Evolutionary conservation across 75 land plant genomes (phyloP).

Genomic region (Ceratopteris richardii): DNA sequence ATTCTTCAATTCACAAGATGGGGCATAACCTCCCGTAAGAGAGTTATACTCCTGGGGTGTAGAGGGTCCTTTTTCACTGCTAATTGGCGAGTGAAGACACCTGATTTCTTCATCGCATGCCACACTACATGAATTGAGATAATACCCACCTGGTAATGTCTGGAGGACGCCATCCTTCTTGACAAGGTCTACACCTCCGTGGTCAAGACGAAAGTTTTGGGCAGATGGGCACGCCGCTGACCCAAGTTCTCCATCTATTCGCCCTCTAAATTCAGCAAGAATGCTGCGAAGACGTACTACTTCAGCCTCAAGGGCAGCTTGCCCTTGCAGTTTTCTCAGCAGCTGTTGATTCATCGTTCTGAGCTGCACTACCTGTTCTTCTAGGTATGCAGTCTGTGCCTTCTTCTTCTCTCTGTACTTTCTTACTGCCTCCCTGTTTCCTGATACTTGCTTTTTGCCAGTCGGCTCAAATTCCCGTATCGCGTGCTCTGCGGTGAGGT

Average conservation of each 20-base stretch:
- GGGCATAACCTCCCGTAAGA: neutral
- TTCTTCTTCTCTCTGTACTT: slow-evolving; percentile 98
- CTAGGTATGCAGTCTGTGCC: slow-evolving; percentile 70
- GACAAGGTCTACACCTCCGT: no score
- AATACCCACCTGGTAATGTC: slow-evolving; percentile 33
- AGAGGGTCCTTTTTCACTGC: slow-evolving; percentile 11
- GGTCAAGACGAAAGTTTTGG: no score
- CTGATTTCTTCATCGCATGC: slow-evolving; percentile 45
- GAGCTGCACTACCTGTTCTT: slow-evolving; percentile 72
- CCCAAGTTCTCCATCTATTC: slow-evolving; percentile 63
- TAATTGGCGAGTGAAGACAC: slow-evolving; percentile 35
- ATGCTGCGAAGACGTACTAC: slow-evolving; percentile 42
- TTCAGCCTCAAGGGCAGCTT: slow-evolving; percentile 58
- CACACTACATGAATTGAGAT: slow-evolving; percentile 48
- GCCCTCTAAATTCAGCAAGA: slow-evolving; percentile 52
- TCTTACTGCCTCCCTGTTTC: slow-evolving; percentile 80
- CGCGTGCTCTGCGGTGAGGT: slow-evolving; percentile 1
- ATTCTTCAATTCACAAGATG: neutral
- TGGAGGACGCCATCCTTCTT: slow-evolving; percentile 1
- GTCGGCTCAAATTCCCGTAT: slow-evolving; percentile 8
- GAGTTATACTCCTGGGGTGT: neutral
- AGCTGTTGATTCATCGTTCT: slow-evolving; percentile 63
- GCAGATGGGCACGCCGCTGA: slow-evolving; percentile 22
- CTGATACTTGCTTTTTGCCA: slow-evolving; percentile 33
- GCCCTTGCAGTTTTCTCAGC: slow-evolving; percentile 46